Conservation (phyloP, 768 basidiomycete species). For the Collybia nuda region DNA sequence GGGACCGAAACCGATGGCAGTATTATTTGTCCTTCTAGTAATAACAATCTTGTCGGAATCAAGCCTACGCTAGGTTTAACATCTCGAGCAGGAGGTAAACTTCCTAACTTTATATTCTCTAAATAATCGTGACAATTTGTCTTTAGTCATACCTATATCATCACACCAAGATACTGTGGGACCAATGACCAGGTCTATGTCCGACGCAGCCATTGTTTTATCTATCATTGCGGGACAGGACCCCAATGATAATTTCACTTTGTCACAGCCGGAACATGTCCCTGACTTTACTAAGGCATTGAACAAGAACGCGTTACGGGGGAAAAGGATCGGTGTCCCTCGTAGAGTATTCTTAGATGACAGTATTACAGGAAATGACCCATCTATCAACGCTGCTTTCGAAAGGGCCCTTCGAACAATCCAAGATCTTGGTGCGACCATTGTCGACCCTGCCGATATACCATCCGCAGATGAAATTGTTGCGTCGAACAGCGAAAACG, state of each 20-base stretch:
- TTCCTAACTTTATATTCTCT: background rate
- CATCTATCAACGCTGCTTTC: conserved; percentile 36
- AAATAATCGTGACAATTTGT: background rate
- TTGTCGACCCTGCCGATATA: conserved; percentile 65
- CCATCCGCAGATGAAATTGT: conserved; percentile 52
- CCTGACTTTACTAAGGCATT: conserved; percentile 60
- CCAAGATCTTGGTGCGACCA: conserved; percentile 40
- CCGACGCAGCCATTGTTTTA: conserved; percentile 56
- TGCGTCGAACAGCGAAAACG: conserved; percentile 49
- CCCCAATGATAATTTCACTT: conserved; percentile 53
- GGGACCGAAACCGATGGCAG: conserved; percentile 56
- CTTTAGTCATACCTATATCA: conserved; percentile 54
- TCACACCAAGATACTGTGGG: conserved; percentile 60
- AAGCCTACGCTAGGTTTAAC: conserved; percentile 62
- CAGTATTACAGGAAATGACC: conserved; percentile 29
- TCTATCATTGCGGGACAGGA: conserved; percentile 57
- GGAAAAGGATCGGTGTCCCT: conserved; percentile 56
- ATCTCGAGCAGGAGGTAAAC: conserved; percentile 55
- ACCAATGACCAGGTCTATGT: conserved; percentile 50
- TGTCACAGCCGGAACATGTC: conserved; percentile 47
- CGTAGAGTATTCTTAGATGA: conserved; percentile 36
- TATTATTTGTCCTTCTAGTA: conserved; percentile 49
- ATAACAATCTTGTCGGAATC: conserved; percentile 58
- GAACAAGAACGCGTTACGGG: conserved; percentile 42
- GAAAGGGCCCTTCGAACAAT: conserved; percentile 37